A percentile compares a stretch with the other conserved stretches of the same genome.
phyloP scores from a whole-genome alignment of 192 early-diverging fungal species.

The Coemansia sp. region DNA sequence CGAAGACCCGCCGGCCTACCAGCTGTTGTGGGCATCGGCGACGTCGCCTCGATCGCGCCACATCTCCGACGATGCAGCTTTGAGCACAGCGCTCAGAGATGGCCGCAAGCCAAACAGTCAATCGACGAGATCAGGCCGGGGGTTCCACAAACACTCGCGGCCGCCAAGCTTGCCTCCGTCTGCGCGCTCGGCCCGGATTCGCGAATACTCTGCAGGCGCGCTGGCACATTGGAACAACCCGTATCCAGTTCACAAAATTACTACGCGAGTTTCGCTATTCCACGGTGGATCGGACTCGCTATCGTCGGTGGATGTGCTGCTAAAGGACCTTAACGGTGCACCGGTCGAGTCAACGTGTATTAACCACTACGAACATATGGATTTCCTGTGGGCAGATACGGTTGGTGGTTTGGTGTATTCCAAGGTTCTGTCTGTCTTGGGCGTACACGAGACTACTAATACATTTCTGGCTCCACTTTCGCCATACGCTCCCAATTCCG shows the following conservation, averaged over 20 bases:
- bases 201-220: constrained; percentile 63
- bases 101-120: background rate
- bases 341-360: constrained; percentile 60
- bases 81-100: background rate
- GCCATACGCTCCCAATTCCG: background rate
- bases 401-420: constrained; percentile 47
- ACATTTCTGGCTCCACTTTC: constrained; percentile 9
- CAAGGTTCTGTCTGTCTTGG: constrained; percentile 39
- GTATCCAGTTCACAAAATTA: constrained; percentile 61
- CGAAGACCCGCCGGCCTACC: constrained; percentile 64
- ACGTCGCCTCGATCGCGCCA: background rate
- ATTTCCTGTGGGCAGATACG: constrained; percentile 56
- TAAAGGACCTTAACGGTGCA: constrained; percentile 52
- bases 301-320: constrained; percentile 65
- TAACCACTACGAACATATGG: constrained; percentile 79
- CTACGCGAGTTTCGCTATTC: constrained; percentile 86
- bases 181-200: constrained; percentile 44
- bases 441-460: constrained; percentile 17
- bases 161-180: constrained; percentile 24
- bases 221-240: constrained; percentile 58
- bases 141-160: constrained; percentile 15
- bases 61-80: background rate
- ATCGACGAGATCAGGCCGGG: background rate
- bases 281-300: constrained; percentile 86
- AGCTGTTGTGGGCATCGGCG: constrained; percentile 35